phyloP scores from a whole-genome alignment of 202 grass and related monocot species.

The Saccharum hybrid region DNA sequence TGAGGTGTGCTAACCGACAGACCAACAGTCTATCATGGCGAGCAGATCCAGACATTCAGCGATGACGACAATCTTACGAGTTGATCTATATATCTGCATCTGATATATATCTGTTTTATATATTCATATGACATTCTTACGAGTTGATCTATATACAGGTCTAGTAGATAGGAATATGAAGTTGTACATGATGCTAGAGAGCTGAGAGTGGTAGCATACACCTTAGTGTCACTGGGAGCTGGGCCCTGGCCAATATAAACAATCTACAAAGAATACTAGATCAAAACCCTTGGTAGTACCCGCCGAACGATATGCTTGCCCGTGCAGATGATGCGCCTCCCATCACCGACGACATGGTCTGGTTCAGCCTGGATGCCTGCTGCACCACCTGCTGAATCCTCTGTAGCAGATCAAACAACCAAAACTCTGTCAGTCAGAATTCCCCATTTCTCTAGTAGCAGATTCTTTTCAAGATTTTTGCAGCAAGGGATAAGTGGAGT shows the following conservation, averaged over 20 bases:
- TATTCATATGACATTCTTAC: not conserved
- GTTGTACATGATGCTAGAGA: slow-evolving; percentile 11
- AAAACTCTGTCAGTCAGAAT: slow-evolving; percentile 1
- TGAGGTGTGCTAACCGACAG: slow-evolving; percentile 14
- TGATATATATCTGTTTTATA: not conserved
- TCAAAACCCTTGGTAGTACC: slow-evolving; percentile 54
- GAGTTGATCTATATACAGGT: not conserved
- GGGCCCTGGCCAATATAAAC: slow-evolving; percentile 7
- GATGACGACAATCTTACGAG: too few relatives aligned
- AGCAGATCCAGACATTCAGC: not conserved
- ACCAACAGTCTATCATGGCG: not conserved
- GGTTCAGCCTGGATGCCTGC: slow-evolving; percentile 60
- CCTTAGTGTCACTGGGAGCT: not conserved
- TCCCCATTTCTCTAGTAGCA: not conserved
- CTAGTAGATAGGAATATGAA: not conserved
- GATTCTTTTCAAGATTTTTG: not conserved
- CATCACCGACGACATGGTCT: slow-evolving; percentile 58
- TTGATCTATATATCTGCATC: not conserved
- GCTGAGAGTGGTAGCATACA: not conserved
- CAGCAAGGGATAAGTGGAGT: not conserved
- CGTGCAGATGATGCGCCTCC: slow-evolving; percentile 50
- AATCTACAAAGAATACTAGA: slow-evolving; percentile 6
- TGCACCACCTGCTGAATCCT: slow-evolving; percentile 57
- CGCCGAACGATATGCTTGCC: slow-evolving; percentile 64
- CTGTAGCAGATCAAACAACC: slow-evolving; percentile 33